phyloP scores from a whole-genome alignment of 768 basidiomycete genomes.

The Xerocomus potaroensis region DNA sequence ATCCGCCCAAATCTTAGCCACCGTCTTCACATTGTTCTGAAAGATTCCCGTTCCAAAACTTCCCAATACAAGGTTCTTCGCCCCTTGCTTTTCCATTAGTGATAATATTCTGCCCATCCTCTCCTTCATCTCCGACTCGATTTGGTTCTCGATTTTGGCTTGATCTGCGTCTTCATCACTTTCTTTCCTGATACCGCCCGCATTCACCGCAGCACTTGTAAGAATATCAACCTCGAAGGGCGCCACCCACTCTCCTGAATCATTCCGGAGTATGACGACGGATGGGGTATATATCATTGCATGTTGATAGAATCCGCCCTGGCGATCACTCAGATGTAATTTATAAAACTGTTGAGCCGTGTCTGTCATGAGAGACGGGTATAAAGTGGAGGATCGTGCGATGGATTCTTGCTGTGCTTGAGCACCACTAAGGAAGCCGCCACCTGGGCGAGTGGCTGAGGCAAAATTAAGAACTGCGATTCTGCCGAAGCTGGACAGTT shows the following conservation, averaged over 20 bases:
- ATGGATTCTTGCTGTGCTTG: constrained; percentile 81
- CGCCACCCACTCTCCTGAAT: constrained; percentile 50
- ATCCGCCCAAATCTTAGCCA: constrained; percentile 65
- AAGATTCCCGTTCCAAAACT: constrained; percentile 81
- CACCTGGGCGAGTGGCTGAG: constrained; percentile 69
- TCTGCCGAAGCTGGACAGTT: constrained; percentile 21
- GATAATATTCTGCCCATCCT: constrained; percentile 65
- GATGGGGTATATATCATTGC: constrained; percentile 73
- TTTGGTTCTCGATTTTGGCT: constrained; percentile 32
- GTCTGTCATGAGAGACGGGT: constrained; percentile 53
- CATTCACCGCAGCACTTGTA: constrained; percentile 75
- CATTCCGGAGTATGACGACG: constrained; percentile 59
- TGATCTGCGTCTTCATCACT: constrained; percentile 2
- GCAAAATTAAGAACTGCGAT: constrained; percentile 75
- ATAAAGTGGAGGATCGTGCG: constrained; percentile 71
- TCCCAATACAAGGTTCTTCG: constrained; percentile 59
- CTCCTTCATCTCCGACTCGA: constrained; percentile 59
- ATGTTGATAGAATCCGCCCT: constrained; percentile 66
- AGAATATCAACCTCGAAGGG: constrained; percentile 63
- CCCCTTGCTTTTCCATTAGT: constrained; percentile 60
- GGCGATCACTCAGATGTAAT: constrained; percentile 46
- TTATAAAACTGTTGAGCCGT: constrained; percentile 59
- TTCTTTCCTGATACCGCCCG: constrained; percentile 42
- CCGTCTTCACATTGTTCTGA: constrained; percentile 52
- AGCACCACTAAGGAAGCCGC: constrained; percentile 69